phyloP scores from a whole-genome alignment of 2,329 filamentous ascomycete species.

The Exophiala xenobiotica region DNA sequence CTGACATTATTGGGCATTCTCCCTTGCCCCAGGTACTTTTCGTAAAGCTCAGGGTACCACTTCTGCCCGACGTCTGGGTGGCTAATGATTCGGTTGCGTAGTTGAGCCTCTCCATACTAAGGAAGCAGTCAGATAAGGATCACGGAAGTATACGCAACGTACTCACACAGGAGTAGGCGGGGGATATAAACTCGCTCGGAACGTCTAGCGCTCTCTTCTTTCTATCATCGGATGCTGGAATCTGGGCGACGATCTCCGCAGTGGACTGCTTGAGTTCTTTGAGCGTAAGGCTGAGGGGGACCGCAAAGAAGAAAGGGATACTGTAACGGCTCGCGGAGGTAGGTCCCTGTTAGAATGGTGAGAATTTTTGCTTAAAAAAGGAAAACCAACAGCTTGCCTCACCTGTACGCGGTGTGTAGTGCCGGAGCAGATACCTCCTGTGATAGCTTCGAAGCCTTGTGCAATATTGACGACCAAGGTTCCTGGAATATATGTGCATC shows the following conservation, averaged over 20 bases:
- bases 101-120: background rate
- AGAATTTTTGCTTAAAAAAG: background rate
- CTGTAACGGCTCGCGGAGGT: conserved; percentile 40
- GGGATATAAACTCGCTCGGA: conserved; percentile 2
- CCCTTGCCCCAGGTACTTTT: no score
- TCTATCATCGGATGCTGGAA: background rate
- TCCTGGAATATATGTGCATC: conserved; percentile 42
- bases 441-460: conserved; percentile 58
- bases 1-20: no score
- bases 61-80: conserved; percentile 3
- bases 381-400: conserved; percentile 11
- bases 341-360: conserved; percentile 31
- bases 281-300: conserved; percentile 36
- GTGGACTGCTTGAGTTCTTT: background rate
- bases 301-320: conserved; percentile 58
- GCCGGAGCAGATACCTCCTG: conserved; percentile 53
- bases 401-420: conserved; percentile 41
- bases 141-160: background rate
- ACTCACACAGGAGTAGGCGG: background rate
- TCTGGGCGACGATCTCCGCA: background rate
- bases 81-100: conserved; percentile 4
- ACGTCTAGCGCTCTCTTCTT: background rate
- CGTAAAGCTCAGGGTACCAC: conserved; percentile 2
- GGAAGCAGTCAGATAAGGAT: background rate
- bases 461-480: conserved; percentile 50